Percentiles rank a stretch among this genome's conserved stretches.
Evolutionary conservation across 2,329 filamentous ascomycete species (phyloP).

Genomic region (Epichloe amarillans): DNA sequence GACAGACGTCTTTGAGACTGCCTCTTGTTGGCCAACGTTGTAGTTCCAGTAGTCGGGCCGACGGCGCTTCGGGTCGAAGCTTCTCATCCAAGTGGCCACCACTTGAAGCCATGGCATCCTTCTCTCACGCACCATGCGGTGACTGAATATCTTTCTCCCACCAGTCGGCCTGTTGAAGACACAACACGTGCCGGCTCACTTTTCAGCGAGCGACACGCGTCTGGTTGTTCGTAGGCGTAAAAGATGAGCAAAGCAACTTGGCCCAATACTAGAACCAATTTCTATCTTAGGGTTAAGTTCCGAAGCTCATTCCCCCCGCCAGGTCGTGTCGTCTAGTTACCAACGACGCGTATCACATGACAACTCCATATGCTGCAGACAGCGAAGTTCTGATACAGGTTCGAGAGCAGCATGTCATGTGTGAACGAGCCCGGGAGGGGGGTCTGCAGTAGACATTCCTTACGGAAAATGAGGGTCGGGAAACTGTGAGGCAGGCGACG

Average conservation of each 20-base stretch:
- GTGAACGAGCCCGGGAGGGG: conserved; percentile 22
- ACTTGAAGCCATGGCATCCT: conserved; percentile 43
- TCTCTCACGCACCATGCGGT: conserved; percentile 40
- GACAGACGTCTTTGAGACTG: conserved; percentile 21
- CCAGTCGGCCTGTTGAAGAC: conserved; percentile 31
- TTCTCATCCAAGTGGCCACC: conserved; percentile 55
- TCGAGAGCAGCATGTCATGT: conserved; percentile 44
- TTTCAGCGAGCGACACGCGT: conserved; percentile 34
- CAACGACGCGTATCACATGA: conserved; percentile 24
- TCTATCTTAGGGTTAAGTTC: conserved; percentile 94
- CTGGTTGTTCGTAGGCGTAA: conserved; percentile 33
- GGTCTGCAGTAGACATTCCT: conserved; percentile 46
- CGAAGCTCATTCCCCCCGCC: conserved; percentile 52
- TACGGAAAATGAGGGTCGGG: conserved; percentile 59
- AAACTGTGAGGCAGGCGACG: conserved; percentile 68
- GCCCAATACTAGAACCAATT: conserved; percentile 63
- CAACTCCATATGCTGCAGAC: conserved; percentile 34
- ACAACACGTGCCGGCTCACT: conserved; percentile 26
- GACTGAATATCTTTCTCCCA: conserved; percentile 42
- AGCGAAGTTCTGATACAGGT: conserved; percentile 44
- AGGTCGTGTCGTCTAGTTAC: conserved; percentile 27
- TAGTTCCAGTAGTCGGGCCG: conserved; percentile 53
- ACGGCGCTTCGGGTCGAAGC: conserved; percentile 60
- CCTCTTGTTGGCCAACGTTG: conserved; percentile 37
- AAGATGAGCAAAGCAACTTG: conserved; percentile 58